Conservation (phyloP, 768 basidiomycete genomes). For the Clitopilus hobsonii region DNA sequence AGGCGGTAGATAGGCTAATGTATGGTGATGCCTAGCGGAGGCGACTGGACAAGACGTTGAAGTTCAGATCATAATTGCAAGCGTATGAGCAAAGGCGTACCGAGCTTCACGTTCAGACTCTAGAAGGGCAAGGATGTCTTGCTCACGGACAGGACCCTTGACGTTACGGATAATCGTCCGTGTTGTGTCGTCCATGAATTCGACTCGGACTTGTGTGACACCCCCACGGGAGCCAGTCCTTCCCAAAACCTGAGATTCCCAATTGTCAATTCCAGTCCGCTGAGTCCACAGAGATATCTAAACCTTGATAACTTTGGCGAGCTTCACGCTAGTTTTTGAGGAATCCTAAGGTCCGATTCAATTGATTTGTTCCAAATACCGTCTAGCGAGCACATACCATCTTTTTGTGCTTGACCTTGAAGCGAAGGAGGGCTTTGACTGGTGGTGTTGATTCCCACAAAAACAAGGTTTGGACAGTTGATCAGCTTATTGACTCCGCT, state of each 20-base stretch:
- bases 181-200: slow-evolving; percentile 96
- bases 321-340: slow-evolving; percentile 91
- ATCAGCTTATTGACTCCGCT: slow-evolving; percentile 21
- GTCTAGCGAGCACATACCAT: slow-evolving; percentile 22
- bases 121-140: slow-evolving; percentile 94
- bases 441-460: slow-evolving; percentile 20
- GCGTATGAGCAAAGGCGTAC: slow-evolving; percentile 45
- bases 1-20: not conserved
- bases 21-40: slow-evolving; percentile 24
- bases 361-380: not conserved
- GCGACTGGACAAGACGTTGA: slow-evolving; percentile 20
- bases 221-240: slow-evolving; percentile 98
- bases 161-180: slow-evolving; percentile 99
- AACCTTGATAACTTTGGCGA: slow-evolving; percentile 97
- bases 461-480: slow-evolving; percentile 25
- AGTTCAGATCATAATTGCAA: not conserved
- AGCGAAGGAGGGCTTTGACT: slow-evolving; percentile 17
- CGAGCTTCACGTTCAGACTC: slow-evolving; percentile 99
- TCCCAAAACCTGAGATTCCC: slow-evolving; percentile 74
- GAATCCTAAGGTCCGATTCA: slow-evolving; percentile 51
- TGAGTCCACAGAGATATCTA: not conserved
- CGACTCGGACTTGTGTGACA: slow-evolving; percentile 98
- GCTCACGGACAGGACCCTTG: slow-evolving; percentile 93
- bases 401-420: not conserved
- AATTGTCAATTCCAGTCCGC: not conserved